These are phyloP conservation scores for Wickerhamiella australiensis DNA, from an alignment of 805 yeast species.

Conservation along the genomic window DNA sequence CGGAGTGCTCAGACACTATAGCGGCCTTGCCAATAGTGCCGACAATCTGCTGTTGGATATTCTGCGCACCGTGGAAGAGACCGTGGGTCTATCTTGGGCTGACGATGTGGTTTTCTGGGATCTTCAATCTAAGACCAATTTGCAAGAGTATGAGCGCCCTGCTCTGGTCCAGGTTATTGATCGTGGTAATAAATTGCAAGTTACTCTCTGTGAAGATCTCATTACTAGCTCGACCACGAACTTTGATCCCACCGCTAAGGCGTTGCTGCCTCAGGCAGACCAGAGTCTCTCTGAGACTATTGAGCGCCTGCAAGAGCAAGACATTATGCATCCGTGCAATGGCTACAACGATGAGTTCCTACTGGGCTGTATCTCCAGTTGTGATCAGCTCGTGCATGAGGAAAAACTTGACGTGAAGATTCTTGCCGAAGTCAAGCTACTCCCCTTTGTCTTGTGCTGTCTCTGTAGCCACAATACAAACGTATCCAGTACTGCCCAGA, in stretches of 20 bases:
- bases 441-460: constrained; percentile 37
- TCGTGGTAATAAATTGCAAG: constrained; percentile 12
- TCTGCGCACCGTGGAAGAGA: constrained; percentile 45
- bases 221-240: constrained; percentile 11
- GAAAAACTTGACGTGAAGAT: constrained; percentile 41
- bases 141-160: constrained; percentile 29
- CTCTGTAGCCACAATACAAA: constrained; percentile 10
- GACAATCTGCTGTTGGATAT: constrained; percentile 52
- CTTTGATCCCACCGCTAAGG: constrained; percentile 23
- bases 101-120: constrained; percentile 55
- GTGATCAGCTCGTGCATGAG: constrained; percentile 19
- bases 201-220: constrained; percentile 20
- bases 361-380: constrained; percentile 34
- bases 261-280: neutral
- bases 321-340: constrained; percentile 9
- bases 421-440: constrained; percentile 44
- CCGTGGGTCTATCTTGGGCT: constrained; percentile 49
- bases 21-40: constrained; percentile 48
- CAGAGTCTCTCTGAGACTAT: neutral
- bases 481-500: constrained; percentile 32
- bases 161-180: constrained; percentile 14
- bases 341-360: constrained; percentile 59
- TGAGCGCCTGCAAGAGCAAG: constrained; percentile 11
- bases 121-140: constrained; percentile 33
- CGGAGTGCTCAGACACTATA: constrained; percentile 41